Evolutionary conservation across 2,329 filamentous ascomycete species (phyloP).

Genomic region (Trichothecium roseum): DNA sequence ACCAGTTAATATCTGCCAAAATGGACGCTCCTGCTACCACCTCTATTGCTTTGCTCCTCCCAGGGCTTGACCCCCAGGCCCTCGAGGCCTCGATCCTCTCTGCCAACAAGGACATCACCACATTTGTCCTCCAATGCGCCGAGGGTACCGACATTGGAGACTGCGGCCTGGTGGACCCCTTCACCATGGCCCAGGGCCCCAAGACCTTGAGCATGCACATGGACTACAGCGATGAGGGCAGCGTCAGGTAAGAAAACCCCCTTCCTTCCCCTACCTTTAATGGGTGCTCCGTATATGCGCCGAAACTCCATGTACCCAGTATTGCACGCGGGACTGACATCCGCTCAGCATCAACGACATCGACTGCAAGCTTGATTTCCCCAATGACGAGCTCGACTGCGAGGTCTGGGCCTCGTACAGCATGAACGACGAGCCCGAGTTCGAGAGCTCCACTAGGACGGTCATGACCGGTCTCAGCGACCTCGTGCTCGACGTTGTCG

Average conservation of each 20-base stretch:
- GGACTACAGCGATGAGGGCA: constrained; percentile 3
- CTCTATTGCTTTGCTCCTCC: constrained; percentile 16
- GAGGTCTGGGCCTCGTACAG: constrained; percentile 10
- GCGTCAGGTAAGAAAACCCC: constrained; percentile 11
- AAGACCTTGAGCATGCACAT: constrained; percentile 13
- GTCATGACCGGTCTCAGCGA: constrained; percentile 1
- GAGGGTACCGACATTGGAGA: constrained; percentile 8
- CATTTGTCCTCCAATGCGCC: constrained; percentile 16
- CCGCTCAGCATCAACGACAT: constrained; percentile 9
- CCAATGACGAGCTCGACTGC: constrained; percentile 2
- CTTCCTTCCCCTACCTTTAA: no score
- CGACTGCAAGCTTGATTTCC: background rate
- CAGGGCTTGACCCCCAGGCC: constrained; percentile 10
- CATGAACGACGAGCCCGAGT: constrained; percentile 13
- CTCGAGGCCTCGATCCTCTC: constrained; percentile 19
- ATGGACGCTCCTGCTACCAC: constrained; percentile 8
- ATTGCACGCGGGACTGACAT: no score
- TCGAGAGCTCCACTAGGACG: constrained; percentile 11
- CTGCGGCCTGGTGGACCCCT: constrained; percentile 13
- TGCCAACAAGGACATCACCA: constrained; percentile 17
- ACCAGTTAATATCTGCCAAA: no score
- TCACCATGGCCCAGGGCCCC: constrained; percentile 17
- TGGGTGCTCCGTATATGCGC: no score
- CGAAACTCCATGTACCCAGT: no score
- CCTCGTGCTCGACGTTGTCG: constrained; percentile 17